These are phyloP conservation scores for Nemania sp. DNA, from an alignment of 2,329 filamentous ascomycete genomes.

Conservation along the genomic window DNA sequence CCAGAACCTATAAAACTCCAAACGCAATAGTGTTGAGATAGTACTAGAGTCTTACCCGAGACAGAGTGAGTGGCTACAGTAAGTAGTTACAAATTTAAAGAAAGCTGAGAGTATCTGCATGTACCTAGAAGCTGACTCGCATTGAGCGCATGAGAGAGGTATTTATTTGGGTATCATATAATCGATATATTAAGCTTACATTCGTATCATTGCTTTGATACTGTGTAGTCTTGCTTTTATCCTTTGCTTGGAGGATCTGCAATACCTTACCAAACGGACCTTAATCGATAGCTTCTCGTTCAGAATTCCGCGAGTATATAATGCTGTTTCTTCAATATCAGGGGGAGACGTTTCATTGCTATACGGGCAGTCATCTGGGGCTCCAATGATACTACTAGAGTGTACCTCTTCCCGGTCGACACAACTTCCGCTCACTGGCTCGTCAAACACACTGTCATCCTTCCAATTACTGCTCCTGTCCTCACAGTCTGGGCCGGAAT, in stretches of 20 bases:
- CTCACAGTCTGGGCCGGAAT: neutral
- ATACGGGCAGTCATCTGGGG: no score
- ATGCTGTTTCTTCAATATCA: neutral
- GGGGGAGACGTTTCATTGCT: neutral
- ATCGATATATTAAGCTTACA: neutral
- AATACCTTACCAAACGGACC: neutral
- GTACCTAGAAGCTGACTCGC: neutral
- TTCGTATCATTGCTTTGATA: neutral
- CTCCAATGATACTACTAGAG: neutral
- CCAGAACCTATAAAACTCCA: no score
- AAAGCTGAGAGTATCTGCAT: neutral
- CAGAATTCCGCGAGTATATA: neutral
- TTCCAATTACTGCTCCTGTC: neutral
- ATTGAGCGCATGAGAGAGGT: neutral
- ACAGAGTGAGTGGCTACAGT: no score
- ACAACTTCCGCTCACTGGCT: neutral
- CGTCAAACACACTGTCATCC: conserved; percentile 5
- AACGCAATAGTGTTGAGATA: no score
- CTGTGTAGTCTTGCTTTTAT: neutral
- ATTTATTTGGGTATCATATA: neutral
- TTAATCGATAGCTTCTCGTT: neutral
- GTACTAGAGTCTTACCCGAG: no score
- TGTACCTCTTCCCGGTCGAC: conserved; percentile 1
- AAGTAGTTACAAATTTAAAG: neutral
- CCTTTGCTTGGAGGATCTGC: neutral